Evolutionary conservation across 306 rosid species (phyloP).

Genomic region (Corylus avellana): DNA sequence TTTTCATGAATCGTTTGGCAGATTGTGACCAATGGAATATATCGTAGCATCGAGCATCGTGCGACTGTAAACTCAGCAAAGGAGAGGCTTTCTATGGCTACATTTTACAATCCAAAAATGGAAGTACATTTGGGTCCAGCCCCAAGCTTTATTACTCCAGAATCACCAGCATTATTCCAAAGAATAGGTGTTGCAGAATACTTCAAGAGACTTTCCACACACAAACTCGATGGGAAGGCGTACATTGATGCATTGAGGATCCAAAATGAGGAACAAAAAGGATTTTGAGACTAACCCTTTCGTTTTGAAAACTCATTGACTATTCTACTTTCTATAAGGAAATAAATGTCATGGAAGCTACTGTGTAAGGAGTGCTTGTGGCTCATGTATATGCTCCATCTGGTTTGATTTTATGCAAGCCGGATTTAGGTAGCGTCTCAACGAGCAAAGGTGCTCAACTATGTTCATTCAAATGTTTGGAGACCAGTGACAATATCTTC

Average conservation of each 20-base stretch:
- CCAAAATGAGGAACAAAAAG: no score
- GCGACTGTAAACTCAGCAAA: slow-evolving; percentile 24
- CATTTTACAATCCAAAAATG: slow-evolving; percentile 24
- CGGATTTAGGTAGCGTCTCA: background rate
- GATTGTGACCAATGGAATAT: slow-evolving; percentile 35
- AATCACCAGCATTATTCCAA: slow-evolving; percentile 31
- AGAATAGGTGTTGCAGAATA: slow-evolving; percentile 23
- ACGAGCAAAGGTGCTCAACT: no score
- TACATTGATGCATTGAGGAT: no score
- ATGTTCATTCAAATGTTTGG: no score
- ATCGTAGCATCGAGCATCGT: slow-evolving; percentile 34
- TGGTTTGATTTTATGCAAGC: background rate
- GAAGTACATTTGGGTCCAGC: slow-evolving; percentile 36
- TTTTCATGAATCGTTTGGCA: background rate
- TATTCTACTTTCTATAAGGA: no score
- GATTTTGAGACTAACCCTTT: no score
- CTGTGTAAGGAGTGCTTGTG: background rate
- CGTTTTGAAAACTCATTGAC: no score
- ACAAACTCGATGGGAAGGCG: no score
- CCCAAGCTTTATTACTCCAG: slow-evolving; percentile 24
- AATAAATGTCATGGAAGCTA: background rate
- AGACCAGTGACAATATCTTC: no score
- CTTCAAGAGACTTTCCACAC: no score
- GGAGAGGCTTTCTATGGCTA: slow-evolving; percentile 41
- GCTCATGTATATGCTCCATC: no score